Base-by-base conservation (phyloP, 225 moss, liverwort and hornwort species). In the Pseudoscleropodium purum region DNA sequence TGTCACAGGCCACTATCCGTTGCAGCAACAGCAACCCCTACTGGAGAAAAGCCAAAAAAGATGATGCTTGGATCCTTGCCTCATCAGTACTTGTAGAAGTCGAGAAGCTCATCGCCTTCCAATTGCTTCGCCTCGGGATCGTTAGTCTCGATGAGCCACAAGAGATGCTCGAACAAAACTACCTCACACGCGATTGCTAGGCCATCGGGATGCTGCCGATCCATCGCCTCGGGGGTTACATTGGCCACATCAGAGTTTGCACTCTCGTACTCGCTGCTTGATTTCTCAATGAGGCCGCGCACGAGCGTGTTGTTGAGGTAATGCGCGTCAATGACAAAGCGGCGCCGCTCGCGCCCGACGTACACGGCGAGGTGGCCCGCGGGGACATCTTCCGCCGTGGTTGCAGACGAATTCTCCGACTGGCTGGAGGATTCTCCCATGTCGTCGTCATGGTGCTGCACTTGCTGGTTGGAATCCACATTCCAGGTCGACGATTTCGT, bases 331-430 rank as follows among this genome's bases (percentile, higher is more conserved):
- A 94, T 90, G 62, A 94, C 87, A 24, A 94, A 94, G 85, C 94
- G 92, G 60, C 94, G 91, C 62, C 91, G 87, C 90, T 94, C 94
- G 59, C 91, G 91, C 16, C 94, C 94, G 45, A 94, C 94, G 68
- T 89, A 92, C 25, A 94, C 92, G n/a, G 85, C 91, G 41, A 94
- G 84, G 66, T 91, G 91, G 13, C 94, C 94, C 63, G 91, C 90
- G 18, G 94, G 92, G 7, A 92, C 85, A 59, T 94, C 94, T 6
- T 89, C 92, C 34, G 39, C 61, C 12, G 91, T 92, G 3, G 91
- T 91, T 7, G 94, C 84, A 29, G 94, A 92, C 36, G 94, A 92
- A 85, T 75, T 87, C 66, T 92, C 94, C 20, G 92, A 94, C 85
- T 89, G 91, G 82, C 90, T 90, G 29, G 74, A 39, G 26, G 75